Percentiles rank a stretch among this genome's conserved stretches.
Evolutionary conservation across 257 asterid genomes (phyloP).

Genomic region (Ajuga chamaepitys): DNA sequence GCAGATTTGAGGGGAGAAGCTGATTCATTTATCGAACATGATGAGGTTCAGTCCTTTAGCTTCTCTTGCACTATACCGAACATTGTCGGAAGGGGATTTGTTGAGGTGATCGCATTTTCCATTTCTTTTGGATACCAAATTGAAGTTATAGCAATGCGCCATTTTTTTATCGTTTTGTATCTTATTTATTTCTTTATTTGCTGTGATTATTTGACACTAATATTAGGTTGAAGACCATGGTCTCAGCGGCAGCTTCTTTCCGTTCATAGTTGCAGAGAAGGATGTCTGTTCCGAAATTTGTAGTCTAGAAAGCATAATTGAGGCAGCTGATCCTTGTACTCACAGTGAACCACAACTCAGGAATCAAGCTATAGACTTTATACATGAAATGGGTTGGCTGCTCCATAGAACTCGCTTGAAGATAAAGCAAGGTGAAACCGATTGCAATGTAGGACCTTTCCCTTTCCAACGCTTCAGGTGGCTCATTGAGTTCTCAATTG

Average conservation of each 20-base stretch:
- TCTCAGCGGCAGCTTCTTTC: constrained; percentile 89
- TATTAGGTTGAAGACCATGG: constrained; percentile 76
- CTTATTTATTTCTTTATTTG: background rate
- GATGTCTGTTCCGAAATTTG: constrained; percentile 81
- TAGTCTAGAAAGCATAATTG: constrained; percentile 55
- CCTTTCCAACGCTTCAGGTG: constrained; percentile 57
- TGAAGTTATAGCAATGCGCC: too few relatives aligned
- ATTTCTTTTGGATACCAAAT: background rate
- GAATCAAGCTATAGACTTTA: constrained; percentile 61
- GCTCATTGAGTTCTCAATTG: constrained; percentile 69
- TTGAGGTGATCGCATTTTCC: constrained; percentile 53
- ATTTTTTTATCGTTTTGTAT: background rate
- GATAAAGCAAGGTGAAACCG: constrained; percentile 28
- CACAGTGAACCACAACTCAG: constrained; percentile 28
- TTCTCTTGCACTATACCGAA: constrained; percentile 68
- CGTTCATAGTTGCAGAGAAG: constrained; percentile 86
- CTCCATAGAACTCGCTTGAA: constrained; percentile 50
- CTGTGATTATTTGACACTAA: background rate
- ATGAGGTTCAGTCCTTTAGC: constrained; percentile 50
- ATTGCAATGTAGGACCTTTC: constrained; percentile 32
- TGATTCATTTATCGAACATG: constrained; percentile 39
- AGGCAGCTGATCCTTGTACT: constrained; percentile 28
- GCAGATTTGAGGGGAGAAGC: constrained; percentile 36
- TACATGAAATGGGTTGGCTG: constrained; percentile 77
- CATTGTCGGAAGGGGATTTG: constrained; percentile 81